Evolutionary conservation across 768 basidiomycete genomes (phyloP), one percentile per base, ranked within the genome.

Genomic region (Dioszegia crocea): DNA sequence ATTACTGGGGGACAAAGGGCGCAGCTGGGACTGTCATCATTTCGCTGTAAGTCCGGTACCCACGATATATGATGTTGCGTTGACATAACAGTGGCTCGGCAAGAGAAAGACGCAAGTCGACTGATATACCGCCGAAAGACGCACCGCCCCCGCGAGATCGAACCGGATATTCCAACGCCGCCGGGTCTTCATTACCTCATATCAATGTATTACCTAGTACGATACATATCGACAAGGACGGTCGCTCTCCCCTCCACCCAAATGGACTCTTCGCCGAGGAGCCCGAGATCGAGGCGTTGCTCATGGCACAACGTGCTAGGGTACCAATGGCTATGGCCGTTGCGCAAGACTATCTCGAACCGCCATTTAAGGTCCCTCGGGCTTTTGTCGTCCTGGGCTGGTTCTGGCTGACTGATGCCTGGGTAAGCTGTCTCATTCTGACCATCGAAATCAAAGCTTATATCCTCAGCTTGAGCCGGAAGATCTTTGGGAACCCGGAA

Each of bases 361-460:
- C 62, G 4, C 73, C 73, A 10, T 74, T 72, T 59, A 60, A 62
- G 21, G 64, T 73, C 2, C 65, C 67, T n/a, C 31, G 64, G 33
- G 66, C 68, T 4, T 67, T 70, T 29, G 50, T 71, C 48, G 64
- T 70, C 2, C 59, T 76, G 12, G 75, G 75, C 21, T 76, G 73
- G 75, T 74, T 71, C 59, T 76, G 69, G 71, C 55, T 74, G 17
- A 61, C 62, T 0, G 75, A 73, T 43, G 71, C 73, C 23, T 76
- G 75, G 75, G 71, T 70, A 33, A 29, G 65, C 54, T 8, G 21
- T 9, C 17, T n/a, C 24, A 16, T 23, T 23, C 10, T 27, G 43
- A 38, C 2, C n/a, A 16, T 6, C 14, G 5, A 4, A 2, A 12
- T 3, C 17, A n/a, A 29, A 23, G 41, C 31, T 33, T 12, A 60